A percentile compares a stretch with the other conserved stretches of the same genome.
Conservation (phyloP, 2,329 filamentous ascomycete species). For the Cercospora berteroae region DNA sequence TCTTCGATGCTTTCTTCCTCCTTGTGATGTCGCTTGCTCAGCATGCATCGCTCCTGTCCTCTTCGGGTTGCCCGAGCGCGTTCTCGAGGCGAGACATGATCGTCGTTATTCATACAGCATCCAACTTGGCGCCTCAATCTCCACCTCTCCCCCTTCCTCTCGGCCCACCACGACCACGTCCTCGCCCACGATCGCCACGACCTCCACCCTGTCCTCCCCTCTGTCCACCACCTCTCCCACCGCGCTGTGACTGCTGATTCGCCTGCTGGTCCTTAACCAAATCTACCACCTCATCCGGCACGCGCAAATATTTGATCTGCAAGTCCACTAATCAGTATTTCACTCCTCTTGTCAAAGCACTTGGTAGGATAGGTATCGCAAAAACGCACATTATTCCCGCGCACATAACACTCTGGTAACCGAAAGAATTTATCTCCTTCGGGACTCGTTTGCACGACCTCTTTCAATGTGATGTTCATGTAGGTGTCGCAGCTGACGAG, state of each 20-base stretch:
- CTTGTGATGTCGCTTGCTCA: neutral
- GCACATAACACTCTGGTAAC: slow-evolving; percentile 90
- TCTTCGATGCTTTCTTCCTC: neutral
- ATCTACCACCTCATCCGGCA: slow-evolving; percentile 96
- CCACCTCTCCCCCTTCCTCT: slow-evolving; percentile 31
- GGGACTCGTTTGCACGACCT: slow-evolving; percentile 93
- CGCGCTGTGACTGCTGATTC: slow-evolving; percentile 57
- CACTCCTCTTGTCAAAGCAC: too few relatives aligned
- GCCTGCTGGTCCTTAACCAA: slow-evolving; percentile 84
- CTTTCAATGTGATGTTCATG: slow-evolving; percentile 98
- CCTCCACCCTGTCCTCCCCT: slow-evolving; percentile 24
- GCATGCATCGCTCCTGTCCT: neutral
- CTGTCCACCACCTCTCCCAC: slow-evolving; percentile 34
- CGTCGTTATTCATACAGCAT: neutral
- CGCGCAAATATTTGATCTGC: slow-evolving; percentile 96
- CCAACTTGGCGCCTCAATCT: neutral
- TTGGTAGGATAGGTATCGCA: neutral
- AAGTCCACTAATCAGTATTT: neutral
- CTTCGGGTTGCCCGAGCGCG: neutral
- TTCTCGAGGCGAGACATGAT: neutral
- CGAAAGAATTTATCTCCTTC: slow-evolving; percentile 93
- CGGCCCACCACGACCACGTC: slow-evolving; percentile 30
- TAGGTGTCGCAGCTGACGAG: slow-evolving; percentile 97
- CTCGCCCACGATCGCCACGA: slow-evolving; percentile 28
- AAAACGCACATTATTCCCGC: slow-evolving; percentile 84